Base-by-base conservation (phyloP, 495 filamentous ascomycete genomes). In the Penicillium soppii region DNA sequence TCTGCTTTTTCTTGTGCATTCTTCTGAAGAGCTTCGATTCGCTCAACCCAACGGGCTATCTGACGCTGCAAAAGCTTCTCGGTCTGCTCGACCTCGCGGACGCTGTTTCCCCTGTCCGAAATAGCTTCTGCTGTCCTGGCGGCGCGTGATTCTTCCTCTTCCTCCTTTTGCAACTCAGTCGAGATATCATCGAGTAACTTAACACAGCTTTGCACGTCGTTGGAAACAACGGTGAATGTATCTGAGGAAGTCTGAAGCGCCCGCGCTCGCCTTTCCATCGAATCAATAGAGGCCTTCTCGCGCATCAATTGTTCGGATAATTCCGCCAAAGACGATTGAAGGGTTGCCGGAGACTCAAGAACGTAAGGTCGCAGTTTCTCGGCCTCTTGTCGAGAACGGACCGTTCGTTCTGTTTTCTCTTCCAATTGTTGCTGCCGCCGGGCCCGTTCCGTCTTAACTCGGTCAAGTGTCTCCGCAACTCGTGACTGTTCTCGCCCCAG, bases 171-270 rank as follows among this genome's bases (percentile, higher is more conserved):
- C 8, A 98, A 69, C 64, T 97, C 94, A 35, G 74, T 75, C 1
- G 85, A 78, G 27, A 96, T 88, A 47, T 97, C 95, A 35, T 95
- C 88, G 2, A 98, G 84, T 22, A 97, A 77, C 62, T 91, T 92
- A 41, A 89, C 88, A 56, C 90, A 95, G 0, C 86, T 84, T 5
- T 84, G 80, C 10, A 97, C 90, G 60, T 97, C 92, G 27, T 86
- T 81, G 7, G 84, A 73, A 7, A 97, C 89, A 1, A 92, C 83
- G 4, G 80, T 78, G 59, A 97, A 97, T 1, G 90, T 90, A 68
- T 97, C 92, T 5, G 85, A 84, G 16, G 87, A 91, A 3, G 91
- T 96, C 62, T 97, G 91, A n/a, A 98, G 75, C 4, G 91, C 94
- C 33, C 95, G 80, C 9, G 86, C 82, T 27, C 91, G 81, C 47